Conservation (phyloP, 352 stramenopile species). For the Pythium sp. region DNA sequence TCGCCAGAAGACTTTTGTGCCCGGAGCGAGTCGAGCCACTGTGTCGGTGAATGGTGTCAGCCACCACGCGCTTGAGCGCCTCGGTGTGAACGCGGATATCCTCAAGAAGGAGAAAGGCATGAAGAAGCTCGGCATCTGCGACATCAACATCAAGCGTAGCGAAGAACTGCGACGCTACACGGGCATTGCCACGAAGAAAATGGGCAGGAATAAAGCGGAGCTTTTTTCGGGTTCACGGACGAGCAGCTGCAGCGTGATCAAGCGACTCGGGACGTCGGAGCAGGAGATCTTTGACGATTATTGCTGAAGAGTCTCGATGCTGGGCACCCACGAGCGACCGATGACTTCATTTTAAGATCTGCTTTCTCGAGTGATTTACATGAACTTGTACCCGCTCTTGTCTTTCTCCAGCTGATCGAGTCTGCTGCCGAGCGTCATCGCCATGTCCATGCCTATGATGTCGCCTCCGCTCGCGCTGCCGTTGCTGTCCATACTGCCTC, state of each 20-base stretch:
- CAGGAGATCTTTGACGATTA: constrained; percentile 67
- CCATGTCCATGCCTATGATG: constrained; percentile 15
- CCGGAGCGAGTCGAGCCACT: constrained; percentile 21
- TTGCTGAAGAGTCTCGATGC: constrained; percentile 43
- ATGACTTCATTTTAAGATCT: constrained; percentile 15
- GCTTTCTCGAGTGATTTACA: constrained; percentile 10
- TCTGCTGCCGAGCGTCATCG: constrained; percentile 58
- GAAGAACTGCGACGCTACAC: constrained; percentile 58
- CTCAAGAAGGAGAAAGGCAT: constrained; percentile 73
- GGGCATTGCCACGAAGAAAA: constrained; percentile 30
- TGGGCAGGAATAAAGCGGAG: constrained; percentile 41
- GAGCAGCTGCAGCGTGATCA: constrained; percentile 59
- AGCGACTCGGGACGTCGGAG: constrained; percentile 51
- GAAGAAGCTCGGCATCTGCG: constrained; percentile 74
- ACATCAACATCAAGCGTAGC: constrained; percentile 49
- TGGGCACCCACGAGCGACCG: constrained; percentile 26
- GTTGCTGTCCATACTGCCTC: constrained; percentile 17
- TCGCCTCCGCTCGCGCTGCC: constrained; percentile 11
- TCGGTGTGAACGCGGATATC: constrained; percentile 59
- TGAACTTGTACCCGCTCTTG: constrained; percentile 35
- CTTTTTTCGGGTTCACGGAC: constrained; percentile 63
- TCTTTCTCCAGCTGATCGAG: constrained; percentile 78
- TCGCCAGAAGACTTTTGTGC: constrained; percentile 3
- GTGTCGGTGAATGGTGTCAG: constrained; percentile 34
- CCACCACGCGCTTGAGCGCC: constrained; percentile 45